Percentiles rank a stretch among this genome's conserved stretches.
Evolutionary conservation across 352 stramenopile species (phyloP).

Genomic region (Phytophthora tentaculata): DNA sequence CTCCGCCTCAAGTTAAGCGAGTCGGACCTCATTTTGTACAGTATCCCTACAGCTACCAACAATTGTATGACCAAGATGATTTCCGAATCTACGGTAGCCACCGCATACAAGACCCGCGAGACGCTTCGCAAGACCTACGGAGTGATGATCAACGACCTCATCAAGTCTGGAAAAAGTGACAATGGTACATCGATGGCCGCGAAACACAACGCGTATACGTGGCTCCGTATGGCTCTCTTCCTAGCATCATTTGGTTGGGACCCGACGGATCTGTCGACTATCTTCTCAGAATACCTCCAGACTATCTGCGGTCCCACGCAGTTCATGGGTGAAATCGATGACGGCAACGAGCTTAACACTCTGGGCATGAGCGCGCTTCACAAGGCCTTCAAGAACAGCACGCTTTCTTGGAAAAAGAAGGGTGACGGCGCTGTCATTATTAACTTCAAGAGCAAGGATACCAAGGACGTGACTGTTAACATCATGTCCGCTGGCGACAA

Average conservation of each 20-base stretch:
- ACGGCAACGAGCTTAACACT: no score
- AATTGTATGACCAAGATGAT: slow-evolving; percentile 50
- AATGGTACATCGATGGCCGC: slow-evolving; percentile 41
- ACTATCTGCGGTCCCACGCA: slow-evolving; percentile 65
- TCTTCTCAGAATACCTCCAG: slow-evolving; percentile 59
- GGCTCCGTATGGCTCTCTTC: slow-evolving; percentile 43
- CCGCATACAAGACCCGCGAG: slow-evolving; percentile 44
- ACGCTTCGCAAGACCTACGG: no score
- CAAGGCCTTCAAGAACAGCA: no score
- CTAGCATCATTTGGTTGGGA: slow-evolving; percentile 49
- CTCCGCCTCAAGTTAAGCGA: slow-evolving; percentile 49
- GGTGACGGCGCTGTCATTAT: slow-evolving; percentile 44
- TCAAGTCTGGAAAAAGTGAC: slow-evolving; percentile 40
- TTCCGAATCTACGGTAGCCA: slow-evolving; percentile 19
- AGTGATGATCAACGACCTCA: slow-evolving; percentile 59
- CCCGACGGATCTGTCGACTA: slow-evolving; percentile 47
- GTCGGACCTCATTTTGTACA: slow-evolving; percentile 51
- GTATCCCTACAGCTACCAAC: slow-evolving; percentile 52
- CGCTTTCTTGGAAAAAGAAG: slow-evolving; percentile 45
- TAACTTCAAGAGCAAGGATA: slow-evolving; percentile 53
- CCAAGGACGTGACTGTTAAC: slow-evolving; percentile 49
- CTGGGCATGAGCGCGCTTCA: no score
- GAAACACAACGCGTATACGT: slow-evolving; percentile 38
- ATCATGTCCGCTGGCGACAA: slow-evolving; percentile 53
- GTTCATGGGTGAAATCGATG: no score